A percentile compares a stretch with the other conserved stretches of the same genome.
Conservation (phyloP, 148 eudicot genomes). For the Heliamphora exappendiculata region DNA sequence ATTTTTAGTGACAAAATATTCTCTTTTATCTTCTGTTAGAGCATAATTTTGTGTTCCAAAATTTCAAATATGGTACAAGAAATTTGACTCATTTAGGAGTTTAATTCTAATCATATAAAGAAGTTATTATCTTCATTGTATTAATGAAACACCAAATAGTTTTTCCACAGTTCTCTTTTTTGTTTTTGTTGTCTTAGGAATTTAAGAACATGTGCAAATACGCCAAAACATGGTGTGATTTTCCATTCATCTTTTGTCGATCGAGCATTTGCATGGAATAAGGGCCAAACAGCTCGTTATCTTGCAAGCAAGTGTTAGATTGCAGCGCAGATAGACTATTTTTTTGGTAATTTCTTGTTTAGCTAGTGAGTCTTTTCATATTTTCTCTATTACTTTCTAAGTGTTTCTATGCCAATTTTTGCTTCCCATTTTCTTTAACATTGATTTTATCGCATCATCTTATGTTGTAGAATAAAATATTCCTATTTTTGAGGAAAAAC, state of each 20-base stretch:
- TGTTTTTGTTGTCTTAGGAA: constrained; percentile 41
- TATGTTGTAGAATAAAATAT: constrained; percentile 48
- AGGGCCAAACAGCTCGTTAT: constrained; percentile 98
- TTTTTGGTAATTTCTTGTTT: constrained; percentile 81
- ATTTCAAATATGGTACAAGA: no score
- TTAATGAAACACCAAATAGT: no score
- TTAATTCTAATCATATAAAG: no score
- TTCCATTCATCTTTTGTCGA: constrained; percentile 97
- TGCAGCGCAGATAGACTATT: constrained; percentile 88
- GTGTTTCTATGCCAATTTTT: not conserved
- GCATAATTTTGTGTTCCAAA: no score
- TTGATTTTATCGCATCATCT: not conserved
- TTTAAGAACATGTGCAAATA: constrained; percentile 75
- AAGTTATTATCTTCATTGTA: no score
- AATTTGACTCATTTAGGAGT: no score
- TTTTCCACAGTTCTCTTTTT: not conserved
- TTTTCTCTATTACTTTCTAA: no score
- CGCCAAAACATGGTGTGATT: constrained; percentile 90
- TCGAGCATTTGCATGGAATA: constrained; percentile 80
- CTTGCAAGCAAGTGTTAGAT: constrained; percentile 96
- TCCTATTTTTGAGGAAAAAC: constrained; percentile 76
- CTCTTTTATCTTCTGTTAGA: not conserved
- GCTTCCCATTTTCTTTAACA: not conserved
- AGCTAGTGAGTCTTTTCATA: no score
- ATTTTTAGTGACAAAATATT: not conserved